Evolutionary conservation across 2,329 filamentous ascomycete species (phyloP).

Genomic region (Colletotrichum coccodes): DNA sequence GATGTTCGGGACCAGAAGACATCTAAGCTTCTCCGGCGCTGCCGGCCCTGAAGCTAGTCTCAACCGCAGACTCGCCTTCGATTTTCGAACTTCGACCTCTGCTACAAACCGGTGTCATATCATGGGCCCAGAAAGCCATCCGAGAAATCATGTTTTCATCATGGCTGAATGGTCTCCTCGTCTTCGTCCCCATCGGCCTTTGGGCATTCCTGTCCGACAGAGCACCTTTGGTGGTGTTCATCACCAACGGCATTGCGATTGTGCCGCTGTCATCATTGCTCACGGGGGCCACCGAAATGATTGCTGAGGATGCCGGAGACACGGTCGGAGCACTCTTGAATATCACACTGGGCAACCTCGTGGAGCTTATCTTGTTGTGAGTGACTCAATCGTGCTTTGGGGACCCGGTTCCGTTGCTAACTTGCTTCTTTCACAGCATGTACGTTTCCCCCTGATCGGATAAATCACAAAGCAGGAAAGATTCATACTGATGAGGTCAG

Average conservation of each 20-base stretch:
- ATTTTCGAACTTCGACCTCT: not conserved
- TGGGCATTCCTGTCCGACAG: conserved; percentile 55
- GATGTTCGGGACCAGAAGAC: not conserved
- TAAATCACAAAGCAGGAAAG: not conserved
- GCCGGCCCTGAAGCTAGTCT: not conserved
- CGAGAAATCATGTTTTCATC: conserved; percentile 41
- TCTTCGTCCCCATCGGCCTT: conserved; percentile 78
- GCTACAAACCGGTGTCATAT: not conserved
- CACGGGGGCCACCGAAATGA: conserved; percentile 68
- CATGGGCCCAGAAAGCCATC: not conserved
- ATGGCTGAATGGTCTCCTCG: conserved; percentile 72
- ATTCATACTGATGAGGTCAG: conserved; percentile 47
- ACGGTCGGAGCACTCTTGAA: conserved; percentile 69
- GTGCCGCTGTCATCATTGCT: conserved; percentile 67
- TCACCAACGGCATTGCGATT: conserved; percentile 70
- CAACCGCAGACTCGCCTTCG: not conserved
- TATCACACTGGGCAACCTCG: conserved; percentile 71
- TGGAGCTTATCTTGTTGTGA: conserved; percentile 70
- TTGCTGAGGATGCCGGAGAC: conserved; percentile 66
- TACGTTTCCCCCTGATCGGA: too few relatives aligned
- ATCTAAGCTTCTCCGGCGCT: not conserved
- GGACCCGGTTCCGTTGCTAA: conserved; percentile 1
- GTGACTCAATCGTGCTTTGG: conserved; percentile 30
- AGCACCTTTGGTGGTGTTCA: conserved; percentile 58
- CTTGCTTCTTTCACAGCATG: conserved; percentile 41